Evolutionary conservation across 2,329 filamentous ascomycete genomes (phyloP).

Genomic region (Pestalotiopsis sp.): DNA sequence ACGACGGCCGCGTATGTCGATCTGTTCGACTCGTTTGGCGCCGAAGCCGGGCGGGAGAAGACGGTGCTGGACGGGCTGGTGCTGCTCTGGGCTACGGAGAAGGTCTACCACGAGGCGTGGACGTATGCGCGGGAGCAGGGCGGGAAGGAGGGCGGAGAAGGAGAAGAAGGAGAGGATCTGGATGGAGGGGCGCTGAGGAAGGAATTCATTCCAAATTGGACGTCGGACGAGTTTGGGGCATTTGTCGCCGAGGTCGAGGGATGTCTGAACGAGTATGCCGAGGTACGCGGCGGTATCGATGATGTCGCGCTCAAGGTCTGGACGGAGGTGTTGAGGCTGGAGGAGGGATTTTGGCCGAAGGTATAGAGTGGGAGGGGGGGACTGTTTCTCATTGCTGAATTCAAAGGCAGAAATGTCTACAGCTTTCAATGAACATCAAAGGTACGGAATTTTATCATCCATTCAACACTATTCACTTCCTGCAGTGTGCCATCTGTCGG

Average conservation of each 20-base stretch:
- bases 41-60: slow-evolving; percentile 13
- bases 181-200: slow-evolving; percentile 67
- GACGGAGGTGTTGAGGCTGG: slow-evolving; percentile 55
- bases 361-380: slow-evolving; percentile 15
- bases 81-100: slow-evolving; percentile 79
- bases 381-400: background rate
- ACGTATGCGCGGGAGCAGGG: slow-evolving; percentile 47
- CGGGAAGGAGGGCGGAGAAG: slow-evolving; percentile 17
- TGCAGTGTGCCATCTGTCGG: too few species aligned
- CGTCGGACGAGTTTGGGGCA: slow-evolving; percentile 59
- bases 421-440: too few species aligned
- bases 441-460: background rate
- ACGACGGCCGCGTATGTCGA: slow-evolving; percentile 29
- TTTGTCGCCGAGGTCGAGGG: slow-evolving; percentile 42
- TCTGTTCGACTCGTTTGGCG: slow-evolving; percentile 31
- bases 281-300: slow-evolving; percentile 27
- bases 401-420: too few species aligned
- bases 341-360: slow-evolving; percentile 62
- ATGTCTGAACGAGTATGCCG: slow-evolving; percentile 32
- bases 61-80: slow-evolving; percentile 65
- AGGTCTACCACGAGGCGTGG: slow-evolving; percentile 64
- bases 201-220: slow-evolving; percentile 73
- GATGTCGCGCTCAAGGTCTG: slow-evolving; percentile 45
- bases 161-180: slow-evolving; percentile 43
- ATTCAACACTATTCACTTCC: background rate